A percentile compares a stretch with the other conserved stretches of the same genome.
Conservation (phyloP, 768 basidiomycete genomes). For the Lactarius quietus region DNA sequence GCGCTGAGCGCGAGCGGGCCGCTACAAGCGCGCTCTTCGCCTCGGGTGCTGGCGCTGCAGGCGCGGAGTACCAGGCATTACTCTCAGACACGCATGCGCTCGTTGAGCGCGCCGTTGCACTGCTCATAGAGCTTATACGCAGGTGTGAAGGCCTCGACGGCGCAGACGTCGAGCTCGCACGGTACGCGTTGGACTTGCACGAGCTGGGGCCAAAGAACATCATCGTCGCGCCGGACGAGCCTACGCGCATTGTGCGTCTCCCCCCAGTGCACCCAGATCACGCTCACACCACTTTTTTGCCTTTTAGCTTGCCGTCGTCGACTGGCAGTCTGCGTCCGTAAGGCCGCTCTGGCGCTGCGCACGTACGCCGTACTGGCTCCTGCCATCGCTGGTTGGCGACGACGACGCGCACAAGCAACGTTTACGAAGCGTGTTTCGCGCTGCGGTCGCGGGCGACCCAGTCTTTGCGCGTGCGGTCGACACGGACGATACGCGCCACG, state of each 20-base stretch:
- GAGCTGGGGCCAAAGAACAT: constrained; percentile 33
- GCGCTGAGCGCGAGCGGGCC: constrained; percentile 37
- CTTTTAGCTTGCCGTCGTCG: constrained; percentile 29
- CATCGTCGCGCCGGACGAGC: constrained; percentile 31
- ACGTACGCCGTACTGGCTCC: constrained; percentile 34
- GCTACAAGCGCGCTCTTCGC: constrained; percentile 33
- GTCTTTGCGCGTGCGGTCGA: constrained; percentile 32
- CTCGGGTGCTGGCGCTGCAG: constrained; percentile 31
- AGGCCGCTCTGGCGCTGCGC: constrained; percentile 36
- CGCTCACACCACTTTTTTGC: not conserved
- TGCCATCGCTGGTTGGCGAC: constrained; percentile 27
- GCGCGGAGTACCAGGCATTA: constrained; percentile 31
- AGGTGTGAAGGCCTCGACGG: constrained; percentile 34
- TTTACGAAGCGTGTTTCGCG: constrained; percentile 29
- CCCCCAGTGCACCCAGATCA: not conserved
- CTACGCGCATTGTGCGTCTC: constrained; percentile 31
- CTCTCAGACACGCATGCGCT: constrained; percentile 31
- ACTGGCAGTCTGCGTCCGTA: constrained; percentile 32
- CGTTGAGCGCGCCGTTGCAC: constrained; percentile 33
- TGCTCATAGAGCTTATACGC: constrained; percentile 31
- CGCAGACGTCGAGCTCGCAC: constrained; percentile 32
- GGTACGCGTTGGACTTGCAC: constrained; percentile 34
- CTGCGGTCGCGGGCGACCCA: constrained; percentile 27
- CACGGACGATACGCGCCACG: constrained; percentile 32
- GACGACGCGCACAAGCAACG: constrained; percentile 24